Conservation (phyloP, 2,329 filamentous ascomycete species). For the Cadophora malorum region DNA sequence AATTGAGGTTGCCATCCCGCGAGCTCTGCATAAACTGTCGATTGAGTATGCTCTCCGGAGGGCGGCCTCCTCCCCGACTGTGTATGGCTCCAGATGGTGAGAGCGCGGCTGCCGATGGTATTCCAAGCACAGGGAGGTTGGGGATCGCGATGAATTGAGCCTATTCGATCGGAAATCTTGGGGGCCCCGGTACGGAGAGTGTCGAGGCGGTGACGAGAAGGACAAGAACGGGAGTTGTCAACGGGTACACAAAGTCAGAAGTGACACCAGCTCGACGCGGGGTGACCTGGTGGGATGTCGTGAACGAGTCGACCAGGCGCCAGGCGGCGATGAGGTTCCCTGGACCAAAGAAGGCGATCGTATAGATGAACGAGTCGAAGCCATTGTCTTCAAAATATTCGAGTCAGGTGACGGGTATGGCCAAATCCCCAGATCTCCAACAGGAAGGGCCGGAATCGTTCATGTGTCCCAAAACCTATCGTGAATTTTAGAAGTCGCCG, state of each 20-base stretch:
- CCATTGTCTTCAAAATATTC: neutral
- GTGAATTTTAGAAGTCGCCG: neutral
- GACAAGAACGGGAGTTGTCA: constrained; percentile 19
- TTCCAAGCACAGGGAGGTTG: neutral
- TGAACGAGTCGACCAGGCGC: neutral
- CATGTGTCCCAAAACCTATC: neutral
- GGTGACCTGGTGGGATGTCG: constrained; percentile 13
- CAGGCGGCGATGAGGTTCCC: constrained; percentile 11
- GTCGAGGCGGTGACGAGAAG: constrained; percentile 6
- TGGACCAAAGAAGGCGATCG: neutral
- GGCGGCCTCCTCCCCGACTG: constrained; percentile 16
- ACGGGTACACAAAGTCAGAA: constrained; percentile 17
- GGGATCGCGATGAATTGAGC: constrained; percentile 14
- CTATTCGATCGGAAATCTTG: constrained; percentile 7
- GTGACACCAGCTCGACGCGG: constrained; percentile 11
- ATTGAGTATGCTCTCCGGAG: constrained; percentile 15
- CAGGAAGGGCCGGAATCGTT: neutral
- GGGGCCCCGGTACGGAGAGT: neutral
- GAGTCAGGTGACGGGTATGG: constrained; percentile 18
- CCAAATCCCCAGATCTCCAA: neutral
- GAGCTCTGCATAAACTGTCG: constrained; percentile 13
- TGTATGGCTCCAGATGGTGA: neutral
- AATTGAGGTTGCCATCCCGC: constrained; percentile 19
- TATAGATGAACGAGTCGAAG: neutral
- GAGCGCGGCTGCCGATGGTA: neutral